Evolutionary conservation across 2,329 filamentous ascomycete species (phyloP).

Genomic region (Cladosporium sp.): DNA sequence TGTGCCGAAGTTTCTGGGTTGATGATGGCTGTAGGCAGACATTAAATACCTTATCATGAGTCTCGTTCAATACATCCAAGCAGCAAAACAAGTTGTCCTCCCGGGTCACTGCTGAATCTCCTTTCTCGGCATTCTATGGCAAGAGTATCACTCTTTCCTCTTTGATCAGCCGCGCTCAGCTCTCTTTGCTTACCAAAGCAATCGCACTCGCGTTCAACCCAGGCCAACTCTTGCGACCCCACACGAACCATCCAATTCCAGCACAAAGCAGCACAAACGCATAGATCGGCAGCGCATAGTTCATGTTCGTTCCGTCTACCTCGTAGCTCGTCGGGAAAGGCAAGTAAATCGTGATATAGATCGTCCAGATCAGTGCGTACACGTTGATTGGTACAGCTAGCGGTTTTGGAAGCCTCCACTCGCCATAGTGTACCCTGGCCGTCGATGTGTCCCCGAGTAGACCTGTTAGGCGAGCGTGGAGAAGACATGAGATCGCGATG

Average conservation of each 20-base stretch:
- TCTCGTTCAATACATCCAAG: too few relatives aligned
- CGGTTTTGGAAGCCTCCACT: conserved; percentile 11
- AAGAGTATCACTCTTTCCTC: not conserved
- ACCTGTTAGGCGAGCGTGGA: conserved; percentile 9
- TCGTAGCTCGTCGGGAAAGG: conserved; percentile 39
- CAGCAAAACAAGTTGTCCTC: too few relatives aligned
- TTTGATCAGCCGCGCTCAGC: not conserved
- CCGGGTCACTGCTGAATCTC: too few relatives aligned
- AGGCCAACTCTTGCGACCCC: conserved; percentile 7
- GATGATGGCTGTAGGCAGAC: too few relatives aligned
- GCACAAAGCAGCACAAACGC: conserved; percentile 5
- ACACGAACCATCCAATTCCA: conserved; percentile 2
- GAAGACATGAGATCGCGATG: conserved; percentile 13
- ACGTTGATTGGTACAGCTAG: conserved; percentile 10
- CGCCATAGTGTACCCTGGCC: conserved; percentile 9
- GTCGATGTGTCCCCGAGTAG: not conserved
- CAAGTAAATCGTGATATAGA: conserved; percentile 9
- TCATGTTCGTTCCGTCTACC: conserved; percentile 42
- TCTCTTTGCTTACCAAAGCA: conserved; percentile 3
- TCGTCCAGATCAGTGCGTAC: conserved; percentile 12
- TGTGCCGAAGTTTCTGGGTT: too few relatives aligned
- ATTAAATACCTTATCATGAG: too few relatives aligned
- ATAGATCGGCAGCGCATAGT: conserved; percentile 35
- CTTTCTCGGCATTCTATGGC: too few relatives aligned
- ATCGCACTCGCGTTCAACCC: conserved; percentile 2